These are phyloP conservation scores for Trypanosoma caninum DNA, from an alignment of 208 protist species.

Conservation along the genomic window DNA sequence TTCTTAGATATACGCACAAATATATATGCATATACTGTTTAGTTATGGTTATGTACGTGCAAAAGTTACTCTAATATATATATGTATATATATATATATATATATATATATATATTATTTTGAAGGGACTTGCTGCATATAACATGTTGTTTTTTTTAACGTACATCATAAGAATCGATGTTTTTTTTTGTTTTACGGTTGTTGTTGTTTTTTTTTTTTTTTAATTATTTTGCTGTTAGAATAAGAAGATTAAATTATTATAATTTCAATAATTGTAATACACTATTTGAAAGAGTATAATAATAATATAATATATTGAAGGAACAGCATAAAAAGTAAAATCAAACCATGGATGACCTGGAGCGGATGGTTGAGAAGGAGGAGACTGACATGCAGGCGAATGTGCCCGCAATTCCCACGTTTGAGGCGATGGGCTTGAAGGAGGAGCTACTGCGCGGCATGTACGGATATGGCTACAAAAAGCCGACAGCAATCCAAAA, in stretches of 20 bases:
- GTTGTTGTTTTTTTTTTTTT: not conserved
- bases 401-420: conserved; percentile 76
- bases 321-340: not conserved
- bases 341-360: conserved; percentile 4
- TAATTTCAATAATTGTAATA: not conserved
- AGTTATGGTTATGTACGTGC: not conserved
- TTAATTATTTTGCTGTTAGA: not conserved
- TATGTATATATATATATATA: not conserved
- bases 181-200: not conserved
- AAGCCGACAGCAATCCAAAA: conserved; percentile 98
- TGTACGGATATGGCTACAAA: conserved; percentile 99
- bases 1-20: not conserved
- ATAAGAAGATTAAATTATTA: not conserved
- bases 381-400: conserved; percentile 80
- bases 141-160: not conserved
- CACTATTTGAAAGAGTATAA: not conserved
- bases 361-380: conserved; percentile 10
- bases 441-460: conserved; percentile 88
- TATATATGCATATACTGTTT: not conserved
- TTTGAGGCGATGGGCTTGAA: conserved; percentile 90
- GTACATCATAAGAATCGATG: not conserved
- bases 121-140: not conserved
- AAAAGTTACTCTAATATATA: not conserved
- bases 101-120: not conserved
- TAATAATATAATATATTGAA: not conserved